Percentiles rank a stretch among this genome's conserved stretches.
phyloP scores from a whole-genome alignment of 371 early-diverging fungal species.

The Lichtheimia hyalospora region DNA sequence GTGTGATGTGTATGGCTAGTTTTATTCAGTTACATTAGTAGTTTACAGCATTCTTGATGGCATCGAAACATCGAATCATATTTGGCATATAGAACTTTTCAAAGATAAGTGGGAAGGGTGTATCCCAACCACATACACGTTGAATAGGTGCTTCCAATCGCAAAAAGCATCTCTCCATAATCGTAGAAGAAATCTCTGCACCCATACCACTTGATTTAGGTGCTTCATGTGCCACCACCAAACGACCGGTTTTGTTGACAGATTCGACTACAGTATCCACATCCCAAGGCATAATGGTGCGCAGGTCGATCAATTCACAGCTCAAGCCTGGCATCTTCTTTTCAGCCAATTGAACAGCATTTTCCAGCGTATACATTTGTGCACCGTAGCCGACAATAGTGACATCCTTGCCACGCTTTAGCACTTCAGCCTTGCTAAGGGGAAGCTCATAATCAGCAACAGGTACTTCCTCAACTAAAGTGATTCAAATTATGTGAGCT shows the following conservation, averaged over 20 bases:
- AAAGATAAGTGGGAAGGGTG: constrained; percentile 95
- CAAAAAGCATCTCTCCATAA: constrained; percentile 87
- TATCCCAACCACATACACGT: constrained; percentile 89
- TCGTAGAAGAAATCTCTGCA: constrained; percentile 91
- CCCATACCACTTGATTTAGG: constrained; percentile 93
- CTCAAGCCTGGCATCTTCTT: constrained; percentile 86
- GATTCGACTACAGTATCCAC: constrained; percentile 89
- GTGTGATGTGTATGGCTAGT: no score
- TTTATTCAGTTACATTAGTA: constrained; percentile 51
- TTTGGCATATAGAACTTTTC: constrained; percentile 95
- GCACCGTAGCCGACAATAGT: constrained; percentile 95
- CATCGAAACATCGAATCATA: constrained; percentile 85
- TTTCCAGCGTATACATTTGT: constrained; percentile 92
- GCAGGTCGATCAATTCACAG: constrained; percentile 93
- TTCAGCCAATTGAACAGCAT: constrained; percentile 88
- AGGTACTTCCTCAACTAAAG: constrained; percentile 92
- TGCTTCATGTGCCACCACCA: constrained; percentile 95
- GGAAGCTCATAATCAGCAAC: constrained; percentile 91
- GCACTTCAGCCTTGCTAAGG: constrained; percentile 91
- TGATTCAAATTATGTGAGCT: not conserved
- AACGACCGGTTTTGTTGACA: constrained; percentile 94
- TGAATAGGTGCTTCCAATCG: constrained; percentile 85
- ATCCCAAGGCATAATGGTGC: constrained; percentile 94
- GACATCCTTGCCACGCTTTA: constrained; percentile 88
- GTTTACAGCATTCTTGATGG: constrained; percentile 75